phyloP scores from a whole-genome alignment of 306 rosid genomes.

The Herpetospermum pedunculosum region DNA sequence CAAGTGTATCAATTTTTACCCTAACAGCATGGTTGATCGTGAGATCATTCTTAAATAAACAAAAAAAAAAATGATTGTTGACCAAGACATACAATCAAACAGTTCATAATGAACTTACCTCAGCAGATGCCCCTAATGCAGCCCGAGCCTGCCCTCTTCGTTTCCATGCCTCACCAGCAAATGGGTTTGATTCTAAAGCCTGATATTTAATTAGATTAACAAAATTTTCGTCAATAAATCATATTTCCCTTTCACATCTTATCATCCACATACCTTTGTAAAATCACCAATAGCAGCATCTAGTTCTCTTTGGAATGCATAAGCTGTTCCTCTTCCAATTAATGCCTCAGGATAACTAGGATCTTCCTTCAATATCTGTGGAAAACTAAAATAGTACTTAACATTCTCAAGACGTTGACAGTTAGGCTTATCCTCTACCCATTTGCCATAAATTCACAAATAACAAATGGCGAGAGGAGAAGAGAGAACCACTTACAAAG shows the following conservation, averaged over 20 bases:
- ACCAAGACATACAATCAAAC: not conserved
- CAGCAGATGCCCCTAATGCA: conserved; percentile 83
- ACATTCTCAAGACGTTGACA: not conserved
- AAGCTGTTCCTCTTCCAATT: conserved; percentile 93
- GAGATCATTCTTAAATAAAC: not conserved
- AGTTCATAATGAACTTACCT: conserved; percentile 39
- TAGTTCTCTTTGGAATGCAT: conserved; percentile 86
- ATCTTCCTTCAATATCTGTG: conserved; percentile 84
- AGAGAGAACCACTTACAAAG: not conserved
- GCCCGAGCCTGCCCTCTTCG: conserved; percentile 99
- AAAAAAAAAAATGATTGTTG: not conserved
- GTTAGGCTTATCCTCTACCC: not conserved
- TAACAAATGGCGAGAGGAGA: conserved; percentile 1
- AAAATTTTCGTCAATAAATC: not conserved
- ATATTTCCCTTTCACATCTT: not conserved
- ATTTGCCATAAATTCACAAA: conserved; percentile 3
- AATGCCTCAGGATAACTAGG: conserved; percentile 90
- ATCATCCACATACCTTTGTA: conserved; percentile 53
- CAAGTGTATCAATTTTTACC: not conserved
- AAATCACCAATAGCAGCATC: conserved; percentile 85
- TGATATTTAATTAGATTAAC: conserved; percentile 22
- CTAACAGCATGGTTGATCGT: too few relatives aligned
- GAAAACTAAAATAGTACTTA: not conserved
- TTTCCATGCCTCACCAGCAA: conserved; percentile 97
- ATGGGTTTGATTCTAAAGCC: conserved; percentile 84